phyloP scores from a whole-genome alignment of 108 stramenopile species.

The Pseudonitzschia multistriata region DNA sequence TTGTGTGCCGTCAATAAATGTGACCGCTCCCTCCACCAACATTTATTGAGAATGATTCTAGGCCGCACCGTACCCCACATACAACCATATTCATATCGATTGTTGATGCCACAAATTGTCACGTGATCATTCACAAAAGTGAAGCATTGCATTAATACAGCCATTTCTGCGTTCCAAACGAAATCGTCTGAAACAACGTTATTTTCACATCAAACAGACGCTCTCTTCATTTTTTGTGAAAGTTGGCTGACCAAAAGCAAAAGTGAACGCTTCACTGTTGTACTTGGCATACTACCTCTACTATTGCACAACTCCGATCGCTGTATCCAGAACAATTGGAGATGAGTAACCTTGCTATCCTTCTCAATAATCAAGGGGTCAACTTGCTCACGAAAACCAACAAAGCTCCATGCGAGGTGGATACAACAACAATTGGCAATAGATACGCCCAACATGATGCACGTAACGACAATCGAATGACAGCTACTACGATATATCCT shows the following conservation, averaged over 20 bases:
- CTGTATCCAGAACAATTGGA: background rate
- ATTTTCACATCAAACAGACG: background rate
- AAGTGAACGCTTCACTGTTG: conserved; percentile 4
- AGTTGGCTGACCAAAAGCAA: background rate
- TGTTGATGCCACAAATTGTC: too few relatives aligned
- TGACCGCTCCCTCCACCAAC: background rate
- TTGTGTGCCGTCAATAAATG: background rate
- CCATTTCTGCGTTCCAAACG: background rate
- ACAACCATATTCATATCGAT: too few relatives aligned
- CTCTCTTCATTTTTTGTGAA: background rate
- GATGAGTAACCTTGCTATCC: conserved; percentile 7
- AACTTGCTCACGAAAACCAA: conserved; percentile 11
- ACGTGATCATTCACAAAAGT: too few relatives aligned
- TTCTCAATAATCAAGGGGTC: conserved; percentile 12
- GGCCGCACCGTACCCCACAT: background rate
- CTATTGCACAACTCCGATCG: background rate
- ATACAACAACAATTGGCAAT: background rate
- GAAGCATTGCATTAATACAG: background rate
- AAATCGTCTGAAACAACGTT: background rate
- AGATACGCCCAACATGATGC: background rate
- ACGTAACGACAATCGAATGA: conserved; percentile 2
- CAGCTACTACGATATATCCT: conserved; percentile 6
- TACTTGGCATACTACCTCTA: background rate
- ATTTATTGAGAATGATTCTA: background rate
- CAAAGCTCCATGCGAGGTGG: background rate